Evolutionary conservation across 2,329 filamentous ascomycete species (phyloP), one percentile per base, ranked within the genome.

Genomic region (Aspergillus jensenii): DNA sequence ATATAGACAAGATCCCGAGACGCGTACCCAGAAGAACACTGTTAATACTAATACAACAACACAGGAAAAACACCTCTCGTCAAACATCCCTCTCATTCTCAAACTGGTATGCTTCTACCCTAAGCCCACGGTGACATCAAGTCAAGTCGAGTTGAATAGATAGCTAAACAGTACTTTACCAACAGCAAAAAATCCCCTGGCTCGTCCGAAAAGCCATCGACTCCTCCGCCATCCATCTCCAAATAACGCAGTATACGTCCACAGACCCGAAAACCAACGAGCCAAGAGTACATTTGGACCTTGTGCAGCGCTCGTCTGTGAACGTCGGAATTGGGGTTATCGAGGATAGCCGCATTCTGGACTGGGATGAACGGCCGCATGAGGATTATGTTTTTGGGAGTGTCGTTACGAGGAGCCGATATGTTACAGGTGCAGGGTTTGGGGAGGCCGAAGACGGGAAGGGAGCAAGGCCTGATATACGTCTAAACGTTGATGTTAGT

Each of bases 151-250:
- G 5, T 7, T 2, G 35, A 37, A n/a, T 37, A 37, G 15, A 5
- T 37, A 37, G 35, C 35, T 37, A 37, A 37, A 12, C 35, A 37
- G 35, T 37, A 7, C 15, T 37, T 2, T 19, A 35, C 33, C 3
- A 27, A 44, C 11, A 52, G 50, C 50, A 52, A 52, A 44, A 44
- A 52, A 52, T 52, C 9, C 40, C 40, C 25, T 52, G 39, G 39
- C 19, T 52, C 6, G 15, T 52, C 15, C 50, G 50, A 15, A 25
- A 41, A 17, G 50, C 40, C 9, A 33, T 44, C 21, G 31, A 27
- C 25, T 44, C 50, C 23, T n/a, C 50, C 39, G n/a, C 50, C 11
- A 35, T 52, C 19, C 41, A 52, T 39, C 40, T 52, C 15, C 39
- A 33, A 6, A 11, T 45, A 4, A 44, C 23, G 5, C 35, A 37